Conservation (phyloP, 2,329 filamentous ascomycete species). For the Colletotrichum paranaense region DNA sequence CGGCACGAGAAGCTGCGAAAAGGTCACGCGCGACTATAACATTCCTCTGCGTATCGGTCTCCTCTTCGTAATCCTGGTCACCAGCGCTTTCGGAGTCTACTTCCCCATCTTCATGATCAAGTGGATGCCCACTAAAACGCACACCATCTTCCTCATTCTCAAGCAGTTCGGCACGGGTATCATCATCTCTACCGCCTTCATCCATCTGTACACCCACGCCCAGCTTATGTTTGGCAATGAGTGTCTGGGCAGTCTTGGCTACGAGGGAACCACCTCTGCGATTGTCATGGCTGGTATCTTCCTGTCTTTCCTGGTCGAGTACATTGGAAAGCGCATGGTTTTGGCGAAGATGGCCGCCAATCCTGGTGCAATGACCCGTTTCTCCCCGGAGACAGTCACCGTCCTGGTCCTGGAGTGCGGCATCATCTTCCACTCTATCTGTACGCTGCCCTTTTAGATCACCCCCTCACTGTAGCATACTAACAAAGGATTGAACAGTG, state of each 20-base stretch:
- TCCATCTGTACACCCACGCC: conserved; percentile 80
- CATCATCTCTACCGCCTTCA: conserved; percentile 77
- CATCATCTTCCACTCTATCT: conserved; percentile 79
- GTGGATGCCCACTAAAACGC: conserved; percentile 62
- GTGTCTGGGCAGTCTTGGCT: conserved; percentile 73
- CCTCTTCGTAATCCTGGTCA: conserved; percentile 77
- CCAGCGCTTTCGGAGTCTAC: conserved; percentile 66
- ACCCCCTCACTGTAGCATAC: neutral
- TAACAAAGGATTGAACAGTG: conserved; percentile 51
- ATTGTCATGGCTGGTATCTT: conserved; percentile 81
- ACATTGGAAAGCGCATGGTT: conserved; percentile 70
- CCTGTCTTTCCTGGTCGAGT: conserved; percentile 79
- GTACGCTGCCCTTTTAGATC: conserved; percentile 52
- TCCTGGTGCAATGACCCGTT: conserved; percentile 37
- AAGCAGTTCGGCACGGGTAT: conserved; percentile 82
- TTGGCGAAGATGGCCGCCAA: conserved; percentile 42
- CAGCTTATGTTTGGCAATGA: conserved; percentile 77
- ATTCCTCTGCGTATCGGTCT: conserved; percentile 76
- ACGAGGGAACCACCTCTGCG: conserved; percentile 76
- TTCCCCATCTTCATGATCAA: conserved; percentile 71
- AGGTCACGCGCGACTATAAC: conserved; percentile 68
- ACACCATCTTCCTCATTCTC: conserved; percentile 68
- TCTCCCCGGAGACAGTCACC: conserved; percentile 63
- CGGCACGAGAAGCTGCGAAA: conserved; percentile 55
- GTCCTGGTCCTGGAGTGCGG: conserved; percentile 79